phyloP scores from a whole-genome alignment of 495 filamentous ascomycete species.

The Durotheca rogersii region DNA sequence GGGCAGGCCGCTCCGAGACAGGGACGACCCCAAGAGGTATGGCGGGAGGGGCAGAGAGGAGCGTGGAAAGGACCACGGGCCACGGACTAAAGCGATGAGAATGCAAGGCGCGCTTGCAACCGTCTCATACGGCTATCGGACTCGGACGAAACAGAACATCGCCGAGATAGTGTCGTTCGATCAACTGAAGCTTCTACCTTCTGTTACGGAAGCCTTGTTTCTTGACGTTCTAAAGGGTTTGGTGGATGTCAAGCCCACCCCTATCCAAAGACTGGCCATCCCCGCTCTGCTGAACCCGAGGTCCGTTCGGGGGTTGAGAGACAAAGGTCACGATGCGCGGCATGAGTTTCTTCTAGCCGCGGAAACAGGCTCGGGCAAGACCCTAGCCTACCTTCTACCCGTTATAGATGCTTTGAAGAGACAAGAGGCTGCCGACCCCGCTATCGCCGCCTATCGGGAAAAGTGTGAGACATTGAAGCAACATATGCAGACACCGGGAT shows the following conservation, averaged over 20 bases:
- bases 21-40: slow-evolving; percentile 38
- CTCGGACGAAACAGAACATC: slow-evolving; percentile 67
- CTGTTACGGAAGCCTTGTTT: slow-evolving; percentile 69
- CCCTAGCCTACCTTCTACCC: slow-evolving; percentile 85
- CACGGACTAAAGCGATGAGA: slow-evolving; percentile 76
- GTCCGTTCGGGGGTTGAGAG: slow-evolving; percentile 15
- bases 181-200: slow-evolving; percentile 70
- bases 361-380: slow-evolving; percentile 97
- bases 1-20: slow-evolving; percentile 31
- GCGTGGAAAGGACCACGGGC: slow-evolving; percentile 41
- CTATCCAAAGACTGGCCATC: slow-evolving; percentile 85
- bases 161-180: slow-evolving; percentile 72
- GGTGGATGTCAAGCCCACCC: slow-evolving; percentile 72
- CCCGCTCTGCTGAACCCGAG: slow-evolving; percentile 65
- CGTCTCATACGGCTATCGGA: slow-evolving; percentile 70
- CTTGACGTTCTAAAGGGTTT: slow-evolving; percentile 71
- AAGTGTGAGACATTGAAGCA: slow-evolving; percentile 46
- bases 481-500: slow-evolving; percentile 51
- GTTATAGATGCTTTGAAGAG: slow-evolving; percentile 79
- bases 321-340: slow-evolving; percentile 38
- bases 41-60: slow-evolving; percentile 33
- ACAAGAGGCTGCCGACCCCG: slow-evolving; percentile 64
- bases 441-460: slow-evolving; percentile 53
- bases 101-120: slow-evolving; percentile 82
- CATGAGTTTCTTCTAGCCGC: slow-evolving; percentile 86